Evolutionary conservation across 129 eudicot species (phyloP).

Genomic region (Pittosporum tobira): DNA sequence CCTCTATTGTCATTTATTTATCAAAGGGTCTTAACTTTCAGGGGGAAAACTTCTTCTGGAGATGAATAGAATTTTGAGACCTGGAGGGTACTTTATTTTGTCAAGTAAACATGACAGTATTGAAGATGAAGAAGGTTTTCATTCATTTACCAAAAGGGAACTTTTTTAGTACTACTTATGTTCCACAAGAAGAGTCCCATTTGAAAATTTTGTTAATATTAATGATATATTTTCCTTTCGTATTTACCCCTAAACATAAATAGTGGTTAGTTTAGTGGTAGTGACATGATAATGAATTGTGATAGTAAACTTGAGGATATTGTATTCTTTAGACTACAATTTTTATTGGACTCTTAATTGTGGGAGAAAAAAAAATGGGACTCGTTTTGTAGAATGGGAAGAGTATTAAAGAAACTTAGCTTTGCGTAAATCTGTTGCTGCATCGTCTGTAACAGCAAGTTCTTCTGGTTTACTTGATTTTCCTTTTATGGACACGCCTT

Average conservation of each 20-base stretch:
- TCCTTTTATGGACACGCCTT: neutral
- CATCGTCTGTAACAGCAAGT: neutral
- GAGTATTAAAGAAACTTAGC: neutral
- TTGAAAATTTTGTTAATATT: too few relatives aligned
- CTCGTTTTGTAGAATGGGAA: too few relatives aligned
- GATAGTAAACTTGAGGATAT: too few relatives aligned
- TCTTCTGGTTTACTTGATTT: neutral
- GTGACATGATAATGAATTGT: too few relatives aligned
- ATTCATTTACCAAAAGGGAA: neutral
- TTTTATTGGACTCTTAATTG: too few relatives aligned
- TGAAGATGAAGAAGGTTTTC: slow-evolving; percentile 87
- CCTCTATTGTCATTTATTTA: neutral
- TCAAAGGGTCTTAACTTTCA: slow-evolving; percentile 14
- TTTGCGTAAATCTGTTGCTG: neutral
- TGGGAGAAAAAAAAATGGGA: too few relatives aligned
- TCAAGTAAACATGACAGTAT: slow-evolving; percentile 73
- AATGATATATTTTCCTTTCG: too few relatives aligned
- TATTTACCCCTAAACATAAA: too few relatives aligned
- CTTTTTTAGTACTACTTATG: too few relatives aligned
- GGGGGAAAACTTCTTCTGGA: slow-evolving; percentile 84
- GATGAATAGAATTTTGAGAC: slow-evolving; percentile 86
- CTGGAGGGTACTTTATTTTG: slow-evolving; percentile 80
- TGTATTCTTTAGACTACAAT: too few relatives aligned
- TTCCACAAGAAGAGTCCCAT: too few relatives aligned
- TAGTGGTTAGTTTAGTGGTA: too few relatives aligned